Evolutionary conservation across 345 rosid genomes (phyloP).

Genomic region (Populus tremula): DNA sequence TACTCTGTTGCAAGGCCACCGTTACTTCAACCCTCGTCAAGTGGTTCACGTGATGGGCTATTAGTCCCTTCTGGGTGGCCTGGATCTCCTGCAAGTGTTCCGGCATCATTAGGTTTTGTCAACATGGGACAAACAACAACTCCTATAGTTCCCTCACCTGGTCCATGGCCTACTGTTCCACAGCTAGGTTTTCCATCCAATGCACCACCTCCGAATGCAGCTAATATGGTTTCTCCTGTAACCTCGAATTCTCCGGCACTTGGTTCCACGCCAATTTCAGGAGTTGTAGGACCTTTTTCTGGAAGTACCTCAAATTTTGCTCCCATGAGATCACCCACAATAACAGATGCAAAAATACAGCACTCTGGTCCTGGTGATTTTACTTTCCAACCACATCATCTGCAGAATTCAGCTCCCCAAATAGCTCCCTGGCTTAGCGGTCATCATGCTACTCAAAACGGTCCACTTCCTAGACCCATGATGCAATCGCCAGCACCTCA

Average conservation of each 20-base stretch:
- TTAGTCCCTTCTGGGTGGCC: slow-evolving; percentile 36
- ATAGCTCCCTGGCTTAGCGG: slow-evolving; percentile 41
- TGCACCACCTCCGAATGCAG: slow-evolving; percentile 19
- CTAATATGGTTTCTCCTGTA: background rate
- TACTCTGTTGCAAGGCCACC: slow-evolving; percentile 34
- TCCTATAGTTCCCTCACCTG: slow-evolving; percentile 35
- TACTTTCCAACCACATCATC: slow-evolving; percentile 50
- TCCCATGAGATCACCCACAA: slow-evolving; percentile 32
- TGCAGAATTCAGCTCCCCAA: slow-evolving; percentile 34
- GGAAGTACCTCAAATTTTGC: slow-evolving; percentile 37
- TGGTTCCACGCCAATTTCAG: slow-evolving; percentile 16
- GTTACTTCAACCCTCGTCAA: slow-evolving; percentile 37
- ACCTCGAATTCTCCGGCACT: slow-evolving; percentile 5
- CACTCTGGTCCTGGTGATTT: slow-evolving; percentile 54
- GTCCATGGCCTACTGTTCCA: slow-evolving; percentile 33
- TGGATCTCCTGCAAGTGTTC: slow-evolving; percentile 18
- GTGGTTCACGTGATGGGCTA: slow-evolving; percentile 32
- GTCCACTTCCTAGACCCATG: slow-evolving; percentile 33
- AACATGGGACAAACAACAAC: slow-evolving; percentile 33
- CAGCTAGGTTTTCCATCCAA: slow-evolving; percentile 36
- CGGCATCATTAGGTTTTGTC: slow-evolving; percentile 27
- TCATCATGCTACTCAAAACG: slow-evolving; percentile 26
- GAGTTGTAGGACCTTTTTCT: slow-evolving; percentile 26
- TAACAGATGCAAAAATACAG: slow-evolving; percentile 31
- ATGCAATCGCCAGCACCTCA: slow-evolving; percentile 37